phyloP scores from a whole-genome alignment of 345 rosid genomes.

The Euclidium syriacum region DNA sequence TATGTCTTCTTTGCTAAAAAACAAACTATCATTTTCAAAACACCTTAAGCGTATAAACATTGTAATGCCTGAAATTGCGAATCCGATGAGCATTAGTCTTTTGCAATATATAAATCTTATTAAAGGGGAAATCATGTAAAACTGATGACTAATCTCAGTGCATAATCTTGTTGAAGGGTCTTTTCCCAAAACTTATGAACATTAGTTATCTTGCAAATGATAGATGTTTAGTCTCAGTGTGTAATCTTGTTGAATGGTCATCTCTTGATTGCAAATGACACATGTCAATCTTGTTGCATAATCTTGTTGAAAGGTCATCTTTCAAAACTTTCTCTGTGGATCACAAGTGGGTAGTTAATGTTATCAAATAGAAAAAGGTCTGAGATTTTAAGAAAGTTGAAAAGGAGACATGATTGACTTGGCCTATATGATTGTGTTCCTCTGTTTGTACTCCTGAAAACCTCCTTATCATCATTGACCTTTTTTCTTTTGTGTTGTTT shows the following conservation, averaged over 20 bases:
- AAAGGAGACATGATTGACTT: conserved; percentile 5
- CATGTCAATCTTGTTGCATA: background rate
- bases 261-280: background rate
- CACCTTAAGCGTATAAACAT: background rate
- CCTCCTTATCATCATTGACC: background rate
- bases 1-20: conserved; percentile 1
- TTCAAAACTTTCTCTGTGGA: background rate
- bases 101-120: background rate
- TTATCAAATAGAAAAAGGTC: background rate
- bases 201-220: too few relatives aligned
- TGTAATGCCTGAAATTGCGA: background rate
- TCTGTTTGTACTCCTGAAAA: background rate
- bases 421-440: background rate
- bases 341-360: background rate
- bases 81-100: background rate
- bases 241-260: background rate
- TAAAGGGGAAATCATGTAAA: background rate
- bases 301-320: conserved; percentile 3
- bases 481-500: background rate
- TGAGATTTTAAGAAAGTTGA: background rate
- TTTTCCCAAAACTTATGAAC: background rate
- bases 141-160: background rate
- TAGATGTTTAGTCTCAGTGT: too few relatives aligned
- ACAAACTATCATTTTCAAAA: background rate
- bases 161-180: conserved; percentile 9